phyloP scores from a whole-genome alignment of 176 grass and related monocot species.

The Otatea glauca region DNA sequence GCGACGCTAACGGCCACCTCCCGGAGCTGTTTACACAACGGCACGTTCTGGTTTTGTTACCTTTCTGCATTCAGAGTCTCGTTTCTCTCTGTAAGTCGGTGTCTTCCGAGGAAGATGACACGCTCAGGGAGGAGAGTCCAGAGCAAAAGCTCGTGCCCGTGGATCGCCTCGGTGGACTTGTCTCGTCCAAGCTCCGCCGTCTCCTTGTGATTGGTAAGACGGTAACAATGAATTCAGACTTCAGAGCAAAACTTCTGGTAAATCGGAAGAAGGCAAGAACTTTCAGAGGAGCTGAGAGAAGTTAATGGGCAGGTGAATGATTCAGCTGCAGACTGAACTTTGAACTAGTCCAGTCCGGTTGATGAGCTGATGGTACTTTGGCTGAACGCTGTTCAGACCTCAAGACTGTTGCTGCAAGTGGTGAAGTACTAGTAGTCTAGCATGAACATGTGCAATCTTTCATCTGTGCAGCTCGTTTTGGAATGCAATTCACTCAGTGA shows the following conservation, averaged over 20 bases:
- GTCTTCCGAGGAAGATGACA: background rate
- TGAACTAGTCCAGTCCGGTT: background rate
- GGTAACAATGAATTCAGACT: background rate
- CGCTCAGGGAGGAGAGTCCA: background rate
- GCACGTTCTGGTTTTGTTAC: background rate
- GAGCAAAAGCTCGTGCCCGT: background rate
- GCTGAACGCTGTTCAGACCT: background rate
- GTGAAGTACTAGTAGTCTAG: background rate
- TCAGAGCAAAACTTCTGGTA: background rate
- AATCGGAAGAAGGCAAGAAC: background rate
- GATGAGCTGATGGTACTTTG: background rate
- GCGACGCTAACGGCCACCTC: constrained; percentile 25
- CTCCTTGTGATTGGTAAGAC: background rate
- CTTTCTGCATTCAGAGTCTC: background rate
- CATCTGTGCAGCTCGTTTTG: background rate
- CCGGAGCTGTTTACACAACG: background rate
- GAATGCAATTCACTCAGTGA: background rate
- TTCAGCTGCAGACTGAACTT: background rate
- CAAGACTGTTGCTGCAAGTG: background rate
- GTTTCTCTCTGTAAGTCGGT: background rate
- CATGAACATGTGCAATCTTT: background rate
- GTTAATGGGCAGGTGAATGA: background rate
- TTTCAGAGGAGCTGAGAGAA: background rate
- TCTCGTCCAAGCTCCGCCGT: too few species aligned
- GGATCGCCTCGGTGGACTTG: background rate